These are phyloP conservation scores for Pinus tabuliformis DNA, from an alignment of 75 land plant genomes.

Conservation along the genomic window DNA sequence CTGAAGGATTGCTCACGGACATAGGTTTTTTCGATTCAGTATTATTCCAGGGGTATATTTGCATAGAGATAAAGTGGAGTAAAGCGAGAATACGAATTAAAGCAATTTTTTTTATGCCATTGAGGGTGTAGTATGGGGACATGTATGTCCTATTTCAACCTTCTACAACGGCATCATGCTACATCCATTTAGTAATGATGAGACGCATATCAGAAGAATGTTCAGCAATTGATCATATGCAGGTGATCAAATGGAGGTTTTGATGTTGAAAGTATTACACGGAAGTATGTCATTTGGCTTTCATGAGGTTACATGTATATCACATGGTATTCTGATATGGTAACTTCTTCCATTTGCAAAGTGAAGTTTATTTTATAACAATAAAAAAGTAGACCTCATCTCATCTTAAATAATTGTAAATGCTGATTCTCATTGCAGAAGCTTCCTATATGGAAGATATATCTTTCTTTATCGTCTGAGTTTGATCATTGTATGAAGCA, in stretches of 20 bases:
- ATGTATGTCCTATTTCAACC: background rate
- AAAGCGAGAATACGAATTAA: background rate
- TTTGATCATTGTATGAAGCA: no score
- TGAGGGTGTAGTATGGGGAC: background rate
- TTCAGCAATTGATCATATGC: background rate
- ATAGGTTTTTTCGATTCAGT: background rate
- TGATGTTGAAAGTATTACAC: background rate
- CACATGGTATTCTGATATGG: no score
- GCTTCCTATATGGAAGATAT: no score
- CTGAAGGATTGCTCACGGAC: background rate
- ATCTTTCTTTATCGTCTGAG: no score
- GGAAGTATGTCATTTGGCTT: no score
- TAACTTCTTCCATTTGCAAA: no score
- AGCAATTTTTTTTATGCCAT: background rate
- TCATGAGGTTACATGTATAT: no score
- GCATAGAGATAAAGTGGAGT: background rate
- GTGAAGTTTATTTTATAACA: no score
- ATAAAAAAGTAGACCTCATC: no score
- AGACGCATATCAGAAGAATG: background rate
- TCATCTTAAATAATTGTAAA: no score
- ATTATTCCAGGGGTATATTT: background rate
- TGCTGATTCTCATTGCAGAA: no score
- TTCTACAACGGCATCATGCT: background rate
- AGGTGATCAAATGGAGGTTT: background rate
- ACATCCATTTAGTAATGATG: background rate